Evolutionary conservation across 2,329 filamentous ascomycete species (phyloP), one percentile per base, ranked within the genome.

Genomic region (Colletotrichum cordylinicola): DNA sequence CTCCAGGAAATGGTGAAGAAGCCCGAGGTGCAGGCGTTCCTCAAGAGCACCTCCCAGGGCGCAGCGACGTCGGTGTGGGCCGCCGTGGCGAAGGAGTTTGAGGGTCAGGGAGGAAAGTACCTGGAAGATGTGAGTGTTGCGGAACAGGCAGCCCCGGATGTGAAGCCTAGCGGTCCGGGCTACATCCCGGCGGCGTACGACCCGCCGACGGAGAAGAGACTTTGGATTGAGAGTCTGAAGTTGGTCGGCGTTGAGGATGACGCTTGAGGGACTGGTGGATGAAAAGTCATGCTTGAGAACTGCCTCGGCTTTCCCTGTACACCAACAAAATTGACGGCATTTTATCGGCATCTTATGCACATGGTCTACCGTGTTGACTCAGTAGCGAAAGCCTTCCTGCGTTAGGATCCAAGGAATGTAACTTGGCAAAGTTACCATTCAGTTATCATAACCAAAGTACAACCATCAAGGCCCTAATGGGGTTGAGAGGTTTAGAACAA

Each of bases 31-130:
- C 31, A 48, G 35, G 55, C 39, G 5, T 43, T 39, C 29, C 18
- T 71, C 18, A 77, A 77, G 71, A 33, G 55, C 4, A 64, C 75
- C 16, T 68, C 67, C 31, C 88, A 90, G 78, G 89, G 88, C 3
- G 88, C 88, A 24, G 87, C 88, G 0, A 90, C 88, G 12, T 83
- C 83, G 5, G 82, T 88, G 1, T 88, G 83, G 82, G 88, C 86
- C 1, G 88, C 86, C 0, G 77, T 87, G 4, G 82, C 79, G 4
- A 83, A 81, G 67, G 84, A 84, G 31, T 86, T 83, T 82, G 86
- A 89, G 79, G 85, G 83, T 3, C 86, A 83, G 76, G 89, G 88
- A 4, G 88, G 87, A 5, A 84, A 82, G 75, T 90, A 89, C 77
- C 78, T 90, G 31, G 82, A 82, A 18, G 80, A 90, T 74, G 86